Base-by-base conservation (phyloP, 371 early-diverging fungal genomes). In the Chytridium lagenaria region DNA sequence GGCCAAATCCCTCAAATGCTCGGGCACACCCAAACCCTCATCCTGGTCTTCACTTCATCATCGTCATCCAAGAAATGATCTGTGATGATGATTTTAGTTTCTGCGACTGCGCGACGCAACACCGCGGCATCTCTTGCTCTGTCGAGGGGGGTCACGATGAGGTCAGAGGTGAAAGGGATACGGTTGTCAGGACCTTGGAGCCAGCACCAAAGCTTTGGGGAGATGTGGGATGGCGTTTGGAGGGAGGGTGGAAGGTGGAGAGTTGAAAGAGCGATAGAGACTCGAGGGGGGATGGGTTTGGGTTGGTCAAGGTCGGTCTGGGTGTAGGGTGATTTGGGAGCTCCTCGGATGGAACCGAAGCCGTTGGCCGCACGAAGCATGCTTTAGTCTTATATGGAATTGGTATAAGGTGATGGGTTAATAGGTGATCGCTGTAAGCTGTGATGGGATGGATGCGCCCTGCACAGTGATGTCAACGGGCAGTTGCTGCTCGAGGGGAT, bases 171-270 rank as follows among this genome's bases (percentile, higher is more conserved):
- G 30, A 55, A 5, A 7, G 57, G 57, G 10, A 30, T 30, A 7
- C 57, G 22, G 57, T 55, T 55, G 57, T 55, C 57, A 30, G 57
- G 57, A 7, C 57, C 57, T 7, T 55, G 57, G 26, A 55, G 26
- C 57, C 57, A 55, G 5, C 15, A 7, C 57, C 57, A 55, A 30
- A 55, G 57, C 57, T 55, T 55, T 19, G 57, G 57, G 10, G 57
- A 55, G 57, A 55, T 55, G 26, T 55, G 7, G 10, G 26, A 5
- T 5, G 57, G 22, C 10, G 57, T 15, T 5, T 10, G 22, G 57
- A 55, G 22, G 16, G 57, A 55, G 26, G 57, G 16, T 7, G 57
- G 57, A 30, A 55, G 57, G 57, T 55, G 57, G 10, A 55, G 57
- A 19, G 30, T 30, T 23, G 57, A 19, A 10, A 55, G 26, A 10